Base-by-base conservation (phyloP, 2,329 filamentous ascomycete genomes). In the Talaromyces islandicus region DNA sequence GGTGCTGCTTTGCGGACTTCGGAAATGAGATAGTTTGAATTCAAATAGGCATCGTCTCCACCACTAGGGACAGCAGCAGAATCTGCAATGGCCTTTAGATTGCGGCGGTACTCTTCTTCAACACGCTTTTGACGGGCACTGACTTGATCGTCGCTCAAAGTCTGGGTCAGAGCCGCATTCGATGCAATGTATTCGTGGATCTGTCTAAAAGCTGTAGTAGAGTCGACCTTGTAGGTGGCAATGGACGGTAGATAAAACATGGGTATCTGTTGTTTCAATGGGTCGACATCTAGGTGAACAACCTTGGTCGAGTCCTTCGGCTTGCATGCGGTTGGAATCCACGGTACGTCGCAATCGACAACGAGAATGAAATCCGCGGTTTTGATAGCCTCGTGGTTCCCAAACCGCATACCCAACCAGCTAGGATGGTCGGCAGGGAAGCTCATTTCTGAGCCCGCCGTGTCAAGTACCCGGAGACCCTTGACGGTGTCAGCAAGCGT, bases 331-430 rank as follows among this genome's bases (percentile, higher is more conserved):
- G 91, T 94, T n/a, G 88, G 87, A 59, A 97, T 92, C 91, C 92
- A 97, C 0, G 92, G 92, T 0, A 96, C 91, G 69, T 97, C 92
- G 64, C 91, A 95, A 73, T 97, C 89, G 25, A 96, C 70, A 2
- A 96, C 88, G 0, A 97, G 66, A 61, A 97, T 95, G 11, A 91
- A 84, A 71, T 97, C 93, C 0, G 92, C 91, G 0, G 85, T 85
- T 61, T 81, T 83, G 70, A 96, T 90, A 48, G 81, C 80, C 1
- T 90, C 85, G 56, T 96, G 89, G 2, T 84, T 81, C 3, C 91
- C 91, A 67, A 87, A 95, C 50, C 86, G 82, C 56, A 94, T 73
- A 2, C 92, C 88, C 12, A 91, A 70, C 77, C 84, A 90, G 0
- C 77, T 85, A 1, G 76, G 73, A 53, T 81, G 78, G 51, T 79